Evolutionary conservation across 495 filamentous ascomycete genomes (phyloP).

Genomic region (Talaromyces nanjingensis): DNA sequence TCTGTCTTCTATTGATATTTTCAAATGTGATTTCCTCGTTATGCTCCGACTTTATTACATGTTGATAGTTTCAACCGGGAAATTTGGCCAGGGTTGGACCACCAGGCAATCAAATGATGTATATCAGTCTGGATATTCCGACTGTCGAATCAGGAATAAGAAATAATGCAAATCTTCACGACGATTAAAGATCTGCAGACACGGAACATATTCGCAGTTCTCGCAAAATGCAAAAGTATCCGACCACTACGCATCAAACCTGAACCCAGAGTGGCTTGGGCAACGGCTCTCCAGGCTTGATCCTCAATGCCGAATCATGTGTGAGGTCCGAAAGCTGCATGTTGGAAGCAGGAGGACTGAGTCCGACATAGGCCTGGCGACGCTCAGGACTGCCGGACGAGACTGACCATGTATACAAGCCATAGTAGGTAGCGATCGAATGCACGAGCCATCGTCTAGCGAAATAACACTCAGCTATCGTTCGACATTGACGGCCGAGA

Average conservation of each 20-base stretch:
- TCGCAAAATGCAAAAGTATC: neutral
- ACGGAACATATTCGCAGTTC: neutral
- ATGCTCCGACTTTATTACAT: no score
- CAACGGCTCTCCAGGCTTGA: conserved; percentile 41
- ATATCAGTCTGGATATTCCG: neutral
- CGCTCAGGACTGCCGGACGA: conserved; percentile 68
- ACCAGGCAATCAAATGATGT: neutral
- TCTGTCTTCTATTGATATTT: no score
- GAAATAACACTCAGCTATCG: conserved; percentile 2
- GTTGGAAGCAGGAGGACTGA: conserved; percentile 37
- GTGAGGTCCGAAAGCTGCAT: conserved; percentile 23
- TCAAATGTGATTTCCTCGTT: no score
- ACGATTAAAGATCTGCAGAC: neutral
- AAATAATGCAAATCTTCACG: neutral
- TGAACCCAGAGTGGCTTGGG: conserved; percentile 56
- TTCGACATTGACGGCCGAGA: neutral
- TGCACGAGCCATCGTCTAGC: conserved; percentile 87
- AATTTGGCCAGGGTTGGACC: no score
- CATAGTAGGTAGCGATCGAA: conserved; percentile 88
- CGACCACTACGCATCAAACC: conserved; percentile 29
- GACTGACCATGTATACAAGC: conserved; percentile 75
- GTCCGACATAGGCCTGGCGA: conserved; percentile 84
- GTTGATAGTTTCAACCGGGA: no score
- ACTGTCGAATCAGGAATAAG: neutral
- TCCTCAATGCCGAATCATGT: conserved; percentile 17